Evolutionary conservation across 441 rosid species (phyloP).

Genomic region (Omphalea diandra): DNA sequence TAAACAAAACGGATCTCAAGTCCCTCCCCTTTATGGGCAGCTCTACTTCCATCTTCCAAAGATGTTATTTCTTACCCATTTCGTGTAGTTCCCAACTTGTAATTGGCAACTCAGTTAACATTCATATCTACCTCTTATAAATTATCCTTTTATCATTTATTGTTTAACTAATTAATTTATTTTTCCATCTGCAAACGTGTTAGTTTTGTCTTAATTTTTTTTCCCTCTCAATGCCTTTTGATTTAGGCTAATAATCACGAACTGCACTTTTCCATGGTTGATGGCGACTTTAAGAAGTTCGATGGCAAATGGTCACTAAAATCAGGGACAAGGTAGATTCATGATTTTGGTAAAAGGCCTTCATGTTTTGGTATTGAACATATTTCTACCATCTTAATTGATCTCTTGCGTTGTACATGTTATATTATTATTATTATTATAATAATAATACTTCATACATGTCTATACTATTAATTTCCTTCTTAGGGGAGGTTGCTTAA

Average conservation of each 20-base stretch:
- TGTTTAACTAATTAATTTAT: not conserved
- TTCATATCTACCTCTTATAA: not conserved
- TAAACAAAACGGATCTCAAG: no score
- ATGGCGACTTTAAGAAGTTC: conserved; percentile 98
- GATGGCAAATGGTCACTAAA: conserved; percentile 93
- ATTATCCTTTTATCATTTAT: not conserved
- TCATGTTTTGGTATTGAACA: conserved; percentile 8
- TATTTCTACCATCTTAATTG: conserved; percentile 5
- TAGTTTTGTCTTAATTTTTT: conserved; percentile 8
- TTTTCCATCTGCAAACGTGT: conserved; percentile 4
- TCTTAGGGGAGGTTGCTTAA: not conserved
- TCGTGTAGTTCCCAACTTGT: not conserved
- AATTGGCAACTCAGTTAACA: no score
- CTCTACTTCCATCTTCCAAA: not conserved
- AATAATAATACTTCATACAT: not conserved
- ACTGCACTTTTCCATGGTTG: conserved; percentile 91
- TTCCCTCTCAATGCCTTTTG: conserved; percentile 8
- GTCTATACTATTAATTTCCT: not conserved
- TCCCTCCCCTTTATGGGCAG: not conserved
- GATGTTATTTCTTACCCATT: not conserved
- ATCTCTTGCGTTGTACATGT: conserved; percentile 13
- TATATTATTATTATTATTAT: not conserved
- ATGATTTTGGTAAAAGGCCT: conserved; percentile 11
- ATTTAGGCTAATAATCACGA: conserved; percentile 65
- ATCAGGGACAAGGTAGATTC: conserved; percentile 64